A percentile compares a stretch with the other conserved stretches of the same genome.
These are phyloP conservation scores for Rhododendron henanense DNA, from an alignment of 148 eudicot genomes.

Conservation along the genomic window DNA sequence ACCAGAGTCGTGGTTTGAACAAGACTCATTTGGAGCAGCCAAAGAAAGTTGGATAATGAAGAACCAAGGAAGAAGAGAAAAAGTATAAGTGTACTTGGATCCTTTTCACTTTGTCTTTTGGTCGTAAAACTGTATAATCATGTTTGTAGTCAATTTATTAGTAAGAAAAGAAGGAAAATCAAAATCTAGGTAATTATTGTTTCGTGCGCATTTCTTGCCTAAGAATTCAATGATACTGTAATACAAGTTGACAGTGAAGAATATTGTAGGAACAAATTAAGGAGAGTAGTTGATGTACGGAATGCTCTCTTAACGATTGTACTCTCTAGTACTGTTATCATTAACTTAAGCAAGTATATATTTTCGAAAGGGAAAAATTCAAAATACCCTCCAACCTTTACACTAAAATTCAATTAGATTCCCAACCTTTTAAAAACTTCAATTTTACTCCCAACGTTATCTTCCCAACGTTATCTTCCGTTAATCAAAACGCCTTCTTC, in stretches of 20 bases:
- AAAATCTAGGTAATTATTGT: conserved; percentile 2
- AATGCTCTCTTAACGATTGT: neutral
- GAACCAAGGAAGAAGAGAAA: conserved; percentile 6
- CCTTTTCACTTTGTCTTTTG: too few relatives aligned
- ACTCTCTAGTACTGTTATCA: neutral
- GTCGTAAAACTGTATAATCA: conserved; percentile 7
- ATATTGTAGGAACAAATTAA: neutral
- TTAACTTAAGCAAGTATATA: neutral
- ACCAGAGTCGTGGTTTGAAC: neutral
- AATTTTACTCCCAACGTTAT: too few relatives aligned
- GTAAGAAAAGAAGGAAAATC: neutral
- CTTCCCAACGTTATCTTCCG: too few relatives aligned
- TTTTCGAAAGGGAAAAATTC: too few relatives aligned
- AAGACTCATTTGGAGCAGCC: neutral
- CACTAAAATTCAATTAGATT: too few relatives aligned
- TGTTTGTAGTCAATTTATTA: conserved; percentile 9
- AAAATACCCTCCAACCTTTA: too few relatives aligned
- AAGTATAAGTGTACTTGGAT: neutral
- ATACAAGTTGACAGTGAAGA: neutral
- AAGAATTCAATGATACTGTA: neutral
- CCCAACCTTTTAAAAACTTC: too few relatives aligned
- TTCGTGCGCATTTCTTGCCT: neutral
- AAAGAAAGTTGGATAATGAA: neutral
- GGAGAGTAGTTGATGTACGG: neutral
- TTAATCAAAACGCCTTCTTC: too few relatives aligned